These are phyloP conservation scores for Grammothele lineata DNA, from an alignment of 768 basidiomycete genomes.

Conservation along the genomic window DNA sequence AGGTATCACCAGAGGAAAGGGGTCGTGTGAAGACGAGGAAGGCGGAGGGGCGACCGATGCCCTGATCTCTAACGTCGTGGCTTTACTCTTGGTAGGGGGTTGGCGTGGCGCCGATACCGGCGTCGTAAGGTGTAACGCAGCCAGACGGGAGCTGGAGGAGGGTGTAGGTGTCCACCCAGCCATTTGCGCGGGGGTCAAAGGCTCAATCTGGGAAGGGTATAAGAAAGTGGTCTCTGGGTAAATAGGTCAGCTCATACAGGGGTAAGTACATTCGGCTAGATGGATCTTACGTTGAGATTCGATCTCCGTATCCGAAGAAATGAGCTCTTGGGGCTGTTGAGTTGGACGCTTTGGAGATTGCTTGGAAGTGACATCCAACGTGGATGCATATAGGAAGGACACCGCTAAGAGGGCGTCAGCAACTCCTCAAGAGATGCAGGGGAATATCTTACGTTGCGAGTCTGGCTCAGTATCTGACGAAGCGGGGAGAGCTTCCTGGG, in stretches of 20 bases:
- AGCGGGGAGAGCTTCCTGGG: background rate
- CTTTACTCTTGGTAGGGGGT: too few relatives aligned
- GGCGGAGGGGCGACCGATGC: too few relatives aligned
- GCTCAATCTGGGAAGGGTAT: conserved; percentile 6
- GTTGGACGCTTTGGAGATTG: background rate
- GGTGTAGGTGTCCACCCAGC: conserved; percentile 3
- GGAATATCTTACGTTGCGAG: conserved; percentile 2
- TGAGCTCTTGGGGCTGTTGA: conserved; percentile 1
- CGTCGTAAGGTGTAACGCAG: conserved; percentile 1
- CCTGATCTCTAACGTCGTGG: too few relatives aligned
- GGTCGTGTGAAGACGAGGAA: too few relatives aligned
- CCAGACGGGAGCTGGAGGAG: background rate
- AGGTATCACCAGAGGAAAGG: too few relatives aligned
- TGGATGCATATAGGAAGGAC: conserved; percentile 6
- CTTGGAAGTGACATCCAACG: background rate
- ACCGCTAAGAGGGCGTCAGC: conserved; percentile 2
- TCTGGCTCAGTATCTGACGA: conserved; percentile 13
- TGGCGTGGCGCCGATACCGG: conserved; percentile 2
- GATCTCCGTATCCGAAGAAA: conserved; percentile 17
- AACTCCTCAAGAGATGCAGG: background rate
- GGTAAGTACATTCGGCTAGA: background rate
- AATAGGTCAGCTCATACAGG: too few relatives aligned
- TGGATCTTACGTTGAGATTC: conserved; percentile 14
- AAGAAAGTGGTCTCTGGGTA: conserved; percentile 7
- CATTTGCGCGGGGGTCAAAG: background rate